phyloP scores from a whole-genome alignment of 1,284 basidiomycete genomes.

The Ceratobasidium papillatum region DNA sequence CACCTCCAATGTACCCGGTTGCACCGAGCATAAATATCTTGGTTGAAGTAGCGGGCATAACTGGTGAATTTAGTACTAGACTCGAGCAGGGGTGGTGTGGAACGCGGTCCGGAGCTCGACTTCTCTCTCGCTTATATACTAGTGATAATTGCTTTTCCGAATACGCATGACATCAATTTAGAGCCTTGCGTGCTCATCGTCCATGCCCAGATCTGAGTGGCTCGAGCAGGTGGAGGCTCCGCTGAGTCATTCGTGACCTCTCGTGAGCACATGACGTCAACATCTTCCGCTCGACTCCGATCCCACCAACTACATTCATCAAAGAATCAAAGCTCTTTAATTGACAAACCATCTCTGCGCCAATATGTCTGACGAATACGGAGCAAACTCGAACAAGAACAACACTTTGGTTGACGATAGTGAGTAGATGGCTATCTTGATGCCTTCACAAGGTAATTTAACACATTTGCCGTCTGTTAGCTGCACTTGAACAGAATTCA shows the following conservation, averaged over 20 bases:
- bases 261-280: background rate
- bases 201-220: background rate
- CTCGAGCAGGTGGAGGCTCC: background rate
- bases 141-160: background rate
- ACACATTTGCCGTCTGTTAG: conserved; percentile 1
- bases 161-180: conserved; percentile 11
- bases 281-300: background rate
- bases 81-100: background rate
- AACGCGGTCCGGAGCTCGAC: background rate
- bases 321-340: background rate
- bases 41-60: conserved; percentile 25
- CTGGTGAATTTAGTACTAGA: background rate
- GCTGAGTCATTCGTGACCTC: conserved; percentile 6
- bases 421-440: background rate
- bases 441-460: background rate
- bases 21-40: conserved; percentile 51
- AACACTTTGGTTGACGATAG: conserved; percentile 33
- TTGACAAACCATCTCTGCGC: background rate
- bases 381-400: conserved; percentile 31
- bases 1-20: conserved; percentile 52
- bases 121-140: background rate
- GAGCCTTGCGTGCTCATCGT: conserved; percentile 6
- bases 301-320: background rate
- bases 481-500: conserved; percentile 24
- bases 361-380: conserved; percentile 31